These are phyloP conservation scores for Hyaloraphidium curvatum DNA, from an alignment of 192 early-diverging fungal genomes.

Conservation along the genomic window DNA sequence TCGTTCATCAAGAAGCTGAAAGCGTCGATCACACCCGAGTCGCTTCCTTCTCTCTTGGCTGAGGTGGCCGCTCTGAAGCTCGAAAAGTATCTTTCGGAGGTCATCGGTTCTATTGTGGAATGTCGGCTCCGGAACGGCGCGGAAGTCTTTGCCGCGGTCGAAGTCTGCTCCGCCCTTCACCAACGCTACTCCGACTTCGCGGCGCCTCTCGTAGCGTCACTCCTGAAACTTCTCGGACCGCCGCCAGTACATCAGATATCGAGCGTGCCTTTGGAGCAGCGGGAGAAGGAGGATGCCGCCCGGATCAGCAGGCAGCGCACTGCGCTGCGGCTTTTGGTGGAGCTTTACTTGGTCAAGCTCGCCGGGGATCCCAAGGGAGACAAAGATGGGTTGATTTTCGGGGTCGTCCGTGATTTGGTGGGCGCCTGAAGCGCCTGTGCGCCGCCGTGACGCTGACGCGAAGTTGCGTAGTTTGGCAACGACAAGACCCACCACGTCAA, in stretches of 20 bases:
- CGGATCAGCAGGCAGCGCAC: constrained; percentile 44
- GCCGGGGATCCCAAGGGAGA: constrained; percentile 28
- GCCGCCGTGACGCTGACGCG: neutral
- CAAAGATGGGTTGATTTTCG: constrained; percentile 34
- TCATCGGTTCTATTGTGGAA: constrained; percentile 65
- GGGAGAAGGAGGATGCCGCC: constrained; percentile 65
- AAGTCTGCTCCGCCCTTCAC: constrained; percentile 64
- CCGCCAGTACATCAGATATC: constrained; percentile 11
- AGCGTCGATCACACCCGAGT: constrained; percentile 44
- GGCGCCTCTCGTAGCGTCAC: constrained; percentile 31
- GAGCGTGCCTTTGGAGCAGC: constrained; percentile 48
- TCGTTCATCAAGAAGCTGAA: constrained; percentile 86
- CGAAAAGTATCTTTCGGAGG: constrained; percentile 94
- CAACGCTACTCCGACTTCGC: constrained; percentile 79
- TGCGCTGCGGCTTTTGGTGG: constrained; percentile 47
- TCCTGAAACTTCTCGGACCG: constrained; percentile 46
- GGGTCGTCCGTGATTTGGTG: constrained; percentile 19
- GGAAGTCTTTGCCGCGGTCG: constrained; percentile 66
- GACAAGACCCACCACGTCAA: constrained; percentile 24
- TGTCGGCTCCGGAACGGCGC: constrained; percentile 34
- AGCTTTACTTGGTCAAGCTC: constrained; percentile 69
- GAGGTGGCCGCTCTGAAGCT: constrained; percentile 71
- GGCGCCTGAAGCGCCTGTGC: constrained; percentile 14
- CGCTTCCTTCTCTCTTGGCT: constrained; percentile 40
- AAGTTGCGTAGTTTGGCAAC: neutral